Evolutionary conservation across 371 early-diverging fungal genomes (phyloP).

Genomic region (Mortierella sp.): DNA sequence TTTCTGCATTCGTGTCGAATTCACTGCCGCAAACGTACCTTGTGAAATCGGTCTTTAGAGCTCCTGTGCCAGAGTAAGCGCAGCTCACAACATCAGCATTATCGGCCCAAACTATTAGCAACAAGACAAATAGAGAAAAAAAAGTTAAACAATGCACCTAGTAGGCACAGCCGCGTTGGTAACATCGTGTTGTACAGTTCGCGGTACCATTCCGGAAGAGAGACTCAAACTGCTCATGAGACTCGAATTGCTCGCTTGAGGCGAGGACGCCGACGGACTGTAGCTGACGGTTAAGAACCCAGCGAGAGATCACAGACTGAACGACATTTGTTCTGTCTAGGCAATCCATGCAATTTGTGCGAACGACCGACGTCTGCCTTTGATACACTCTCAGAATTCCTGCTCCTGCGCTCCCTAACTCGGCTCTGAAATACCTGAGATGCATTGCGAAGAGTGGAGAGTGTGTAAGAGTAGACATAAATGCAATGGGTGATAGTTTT

Average conservation of each 20-base stretch:
- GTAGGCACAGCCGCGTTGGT: too few relatives aligned
- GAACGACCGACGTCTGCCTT: constrained; percentile 86
- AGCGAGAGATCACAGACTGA: constrained; percentile 90
- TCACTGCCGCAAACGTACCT: constrained; percentile 58
- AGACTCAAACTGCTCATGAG: constrained; percentile 44
- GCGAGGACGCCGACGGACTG: constrained; percentile 73
- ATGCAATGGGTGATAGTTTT: too few relatives aligned
- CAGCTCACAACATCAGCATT: constrained; percentile 98
- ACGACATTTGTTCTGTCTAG: constrained; percentile 99
- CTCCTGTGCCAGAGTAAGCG: constrained; percentile 98
- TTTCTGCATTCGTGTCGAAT: too few relatives aligned
- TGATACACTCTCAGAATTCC: constrained; percentile 55
- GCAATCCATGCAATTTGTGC: constrained; percentile 99
- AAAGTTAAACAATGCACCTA: background rate
- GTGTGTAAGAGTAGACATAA: background rate
- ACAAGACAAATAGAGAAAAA: background rate
- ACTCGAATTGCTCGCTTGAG: constrained; percentile 71
- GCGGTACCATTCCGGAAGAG: constrained; percentile 59
- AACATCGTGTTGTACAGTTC: too few relatives aligned
- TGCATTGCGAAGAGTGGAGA: background rate
- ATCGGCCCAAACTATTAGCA: constrained; percentile 64
- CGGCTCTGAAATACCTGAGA: constrained; percentile 40
- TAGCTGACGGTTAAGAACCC: constrained; percentile 75
- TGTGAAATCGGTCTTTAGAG: constrained; percentile 98
- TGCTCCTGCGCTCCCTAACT: constrained; percentile 19